Evolutionary conservation across 1,284 basidiomycete species (phyloP).

Genomic region (Phlebopus sp.): DNA sequence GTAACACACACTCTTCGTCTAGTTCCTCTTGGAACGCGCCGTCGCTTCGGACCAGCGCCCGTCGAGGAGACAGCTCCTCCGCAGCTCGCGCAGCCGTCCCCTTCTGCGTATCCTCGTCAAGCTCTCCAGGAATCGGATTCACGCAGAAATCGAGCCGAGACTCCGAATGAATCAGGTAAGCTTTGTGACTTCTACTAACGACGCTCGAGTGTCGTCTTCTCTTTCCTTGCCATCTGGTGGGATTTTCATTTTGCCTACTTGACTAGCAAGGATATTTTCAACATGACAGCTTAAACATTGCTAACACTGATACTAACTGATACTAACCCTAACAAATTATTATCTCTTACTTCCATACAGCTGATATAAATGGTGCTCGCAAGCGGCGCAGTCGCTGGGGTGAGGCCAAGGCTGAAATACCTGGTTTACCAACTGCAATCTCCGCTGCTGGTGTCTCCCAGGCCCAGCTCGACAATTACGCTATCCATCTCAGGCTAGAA

Average conservation of each 20-base stretch:
- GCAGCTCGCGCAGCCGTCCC: slow-evolving; percentile 81
- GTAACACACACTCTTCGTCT: slow-evolving; percentile 11
- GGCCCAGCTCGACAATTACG: slow-evolving; percentile 92
- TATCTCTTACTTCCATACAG: slow-evolving; percentile 45
- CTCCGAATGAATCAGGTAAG: slow-evolving; percentile 61
- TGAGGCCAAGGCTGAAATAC: slow-evolving; percentile 83
- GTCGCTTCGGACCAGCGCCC: slow-evolving; percentile 85
- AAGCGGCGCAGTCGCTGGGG: slow-evolving; percentile 97
- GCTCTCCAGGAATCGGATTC: slow-evolving; percentile 53
- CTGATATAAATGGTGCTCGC: slow-evolving; percentile 78
- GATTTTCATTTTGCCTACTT: slow-evolving; percentile 28
- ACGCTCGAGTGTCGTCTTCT: slow-evolving; percentile 32
- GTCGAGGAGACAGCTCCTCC: slow-evolving; percentile 71
- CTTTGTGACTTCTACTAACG: slow-evolving; percentile 28
- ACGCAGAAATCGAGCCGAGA: slow-evolving; percentile 60
- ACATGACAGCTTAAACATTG: slow-evolving; percentile 35
- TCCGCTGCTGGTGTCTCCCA: slow-evolving; percentile 88
- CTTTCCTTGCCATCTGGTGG: slow-evolving; percentile 33
- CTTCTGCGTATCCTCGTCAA: slow-evolving; percentile 76
- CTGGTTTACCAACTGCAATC: slow-evolving; percentile 90
- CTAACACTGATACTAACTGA: slow-evolving; percentile 47
- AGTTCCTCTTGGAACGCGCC: slow-evolving; percentile 81
- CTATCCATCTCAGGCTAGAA: slow-evolving; percentile 90
- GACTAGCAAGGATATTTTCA: slow-evolving; percentile 28
- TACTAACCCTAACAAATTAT: slow-evolving; percentile 55